A percentile compares a stretch with the other conserved stretches of the same genome.
phyloP scores from a whole-genome alignment of 2,329 filamentous ascomycete species.

The Allantophomopsis cytisporea region DNA sequence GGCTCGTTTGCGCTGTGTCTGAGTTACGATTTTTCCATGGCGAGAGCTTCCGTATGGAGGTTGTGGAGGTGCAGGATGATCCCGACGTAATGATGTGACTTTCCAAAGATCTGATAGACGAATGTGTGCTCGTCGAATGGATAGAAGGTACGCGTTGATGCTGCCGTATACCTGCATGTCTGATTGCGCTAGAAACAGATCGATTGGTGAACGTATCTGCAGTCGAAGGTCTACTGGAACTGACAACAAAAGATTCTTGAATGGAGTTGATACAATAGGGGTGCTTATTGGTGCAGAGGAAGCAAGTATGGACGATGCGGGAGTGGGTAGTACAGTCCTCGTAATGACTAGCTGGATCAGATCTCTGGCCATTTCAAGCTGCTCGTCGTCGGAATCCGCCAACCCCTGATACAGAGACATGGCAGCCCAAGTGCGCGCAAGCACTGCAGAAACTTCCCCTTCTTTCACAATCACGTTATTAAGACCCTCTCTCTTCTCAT shows the following conservation, averaged over 20 bases:
- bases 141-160: constrained; percentile 80
- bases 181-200: constrained; percentile 68
- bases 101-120: constrained; percentile 81
- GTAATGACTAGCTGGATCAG: constrained; percentile 55
- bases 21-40: constrained; percentile 44
- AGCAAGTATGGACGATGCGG: constrained; percentile 17
- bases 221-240: constrained; percentile 59
- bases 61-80: constrained; percentile 59
- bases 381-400: constrained; percentile 58
- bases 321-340: constrained; percentile 26
- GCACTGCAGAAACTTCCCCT: constrained; percentile 65
- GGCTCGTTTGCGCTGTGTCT: constrained; percentile 48
- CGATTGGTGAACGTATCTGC: constrained; percentile 64
- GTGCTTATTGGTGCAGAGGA: constrained; percentile 3
- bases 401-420: constrained; percentile 61
- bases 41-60: constrained; percentile 48
- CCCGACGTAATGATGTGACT: constrained; percentile 61
- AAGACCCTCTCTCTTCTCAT: constrained; percentile 43
- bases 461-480: constrained; percentile 66
- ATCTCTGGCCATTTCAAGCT: constrained; percentile 70
- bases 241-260: constrained; percentile 73
- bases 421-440: constrained; percentile 67
- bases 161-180: constrained; percentile 71
- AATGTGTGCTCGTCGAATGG: constrained; percentile 74
- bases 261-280: constrained; percentile 38